Percentiles rank a stretch among this genome's conserved stretches.
phyloP scores from a whole-genome alignment of 345 rosid species.

The Bretschneidera sinensis region DNA sequence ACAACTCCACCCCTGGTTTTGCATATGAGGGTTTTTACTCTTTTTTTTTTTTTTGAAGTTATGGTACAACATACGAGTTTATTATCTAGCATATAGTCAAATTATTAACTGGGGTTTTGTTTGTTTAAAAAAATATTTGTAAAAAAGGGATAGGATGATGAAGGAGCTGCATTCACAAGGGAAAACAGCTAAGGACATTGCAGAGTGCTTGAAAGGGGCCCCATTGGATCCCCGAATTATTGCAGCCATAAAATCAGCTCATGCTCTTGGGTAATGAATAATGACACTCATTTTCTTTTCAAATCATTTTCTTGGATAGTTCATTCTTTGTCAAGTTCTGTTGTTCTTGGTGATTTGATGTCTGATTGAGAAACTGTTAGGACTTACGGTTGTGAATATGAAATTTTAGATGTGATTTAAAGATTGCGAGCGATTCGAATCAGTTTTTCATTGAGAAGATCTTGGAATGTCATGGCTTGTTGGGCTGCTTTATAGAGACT shows the following conservation, averaged over 20 bases:
- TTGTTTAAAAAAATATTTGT: too few relatives aligned
- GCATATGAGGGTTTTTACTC: too few relatives aligned
- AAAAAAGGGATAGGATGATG: conserved; percentile 94
- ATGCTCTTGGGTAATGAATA: conserved; percentile 52
- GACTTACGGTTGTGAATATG: conserved; percentile 12
- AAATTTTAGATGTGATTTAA: conserved; percentile 64
- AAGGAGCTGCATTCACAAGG: conserved; percentile 69
- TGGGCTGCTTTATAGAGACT: conserved; percentile 61
- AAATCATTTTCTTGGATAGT: background rate
- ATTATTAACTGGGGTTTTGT: too few relatives aligned
- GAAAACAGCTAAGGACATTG: conserved; percentile 50
- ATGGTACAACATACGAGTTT: too few relatives aligned
- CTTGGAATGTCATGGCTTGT: conserved; percentile 53
- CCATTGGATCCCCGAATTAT: conserved; percentile 42
- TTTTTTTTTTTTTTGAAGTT: too few relatives aligned
- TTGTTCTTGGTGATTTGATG: background rate
- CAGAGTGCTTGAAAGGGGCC: conserved; percentile 45
- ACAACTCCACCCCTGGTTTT: too few relatives aligned
- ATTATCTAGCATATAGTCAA: too few relatives aligned
- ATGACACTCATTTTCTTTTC: too few relatives aligned
- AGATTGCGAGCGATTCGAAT: conserved; percentile 78
- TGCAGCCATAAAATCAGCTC: conserved; percentile 54
- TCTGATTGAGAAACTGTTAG: background rate
- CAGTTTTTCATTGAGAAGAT: conserved; percentile 74
- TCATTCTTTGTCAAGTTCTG: background rate